Evolutionary conservation across 176 grass and related monocot genomes (phyloP).

Genomic region (Guadua angustifolia): DNA sequence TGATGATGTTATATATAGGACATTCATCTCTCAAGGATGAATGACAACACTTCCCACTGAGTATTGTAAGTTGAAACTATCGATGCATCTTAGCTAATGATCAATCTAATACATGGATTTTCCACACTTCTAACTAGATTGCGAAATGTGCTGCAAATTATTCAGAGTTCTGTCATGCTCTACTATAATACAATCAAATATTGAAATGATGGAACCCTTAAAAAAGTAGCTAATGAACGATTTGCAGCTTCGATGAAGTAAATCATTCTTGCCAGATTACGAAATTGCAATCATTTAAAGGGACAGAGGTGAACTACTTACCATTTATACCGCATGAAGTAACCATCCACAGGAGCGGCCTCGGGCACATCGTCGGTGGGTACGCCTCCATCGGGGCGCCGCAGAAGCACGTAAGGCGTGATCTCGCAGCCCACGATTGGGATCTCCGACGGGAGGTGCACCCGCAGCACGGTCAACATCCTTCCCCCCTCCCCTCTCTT

Average conservation of each 20-base stretch:
- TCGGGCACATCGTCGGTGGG: slow-evolving; percentile 67
- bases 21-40: slow-evolving; percentile 1
- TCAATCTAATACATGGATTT: background rate
- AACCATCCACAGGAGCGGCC: slow-evolving; percentile 54
- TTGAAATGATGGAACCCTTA: background rate
- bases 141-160: slow-evolving; percentile 1
- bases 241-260: background rate
- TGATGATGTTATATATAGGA: background rate
- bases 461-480: slow-evolving; percentile 78
- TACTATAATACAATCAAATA: background rate
- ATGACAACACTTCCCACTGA: background rate
- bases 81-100: background rate
- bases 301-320: slow-evolving; percentile 34
- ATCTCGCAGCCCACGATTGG: slow-evolving; percentile 93
- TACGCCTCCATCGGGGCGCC: slow-evolving; percentile 54
- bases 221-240: background rate
- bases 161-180: background rate
- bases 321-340: slow-evolving; percentile 82
- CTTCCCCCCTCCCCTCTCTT: slow-evolving; percentile 40
- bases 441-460: slow-evolving; percentile 94
- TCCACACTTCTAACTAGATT: background rate
- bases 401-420: slow-evolving; percentile 79
- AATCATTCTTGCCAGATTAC: background rate
- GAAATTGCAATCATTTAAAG: background rate
- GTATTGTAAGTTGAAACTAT: background rate